These are phyloP conservation scores for Flaveria ramosissima DNA, from an alignment of 129 eudicot genomes.

Conservation along the genomic window DNA sequence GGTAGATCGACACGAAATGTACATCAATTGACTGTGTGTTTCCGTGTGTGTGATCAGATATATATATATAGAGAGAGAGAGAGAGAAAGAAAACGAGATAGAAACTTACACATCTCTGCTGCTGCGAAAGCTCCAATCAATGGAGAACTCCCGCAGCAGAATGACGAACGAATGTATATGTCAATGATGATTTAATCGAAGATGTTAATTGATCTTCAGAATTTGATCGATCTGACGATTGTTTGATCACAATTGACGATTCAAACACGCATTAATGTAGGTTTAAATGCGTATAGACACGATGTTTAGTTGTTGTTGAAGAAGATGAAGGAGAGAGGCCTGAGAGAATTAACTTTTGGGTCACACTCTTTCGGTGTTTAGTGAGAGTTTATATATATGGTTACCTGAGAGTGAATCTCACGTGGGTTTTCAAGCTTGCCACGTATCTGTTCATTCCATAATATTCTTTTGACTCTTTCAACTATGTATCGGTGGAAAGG, in stretches of 20 bases:
- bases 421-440: constrained; percentile 45
- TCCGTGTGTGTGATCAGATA: not conserved
- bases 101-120: constrained; percentile 21
- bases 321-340: not conserved
- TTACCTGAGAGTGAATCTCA: constrained; percentile 43
- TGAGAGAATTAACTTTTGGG: constrained; percentile 15
- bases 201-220: not conserved
- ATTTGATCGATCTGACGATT: constrained; percentile 23
- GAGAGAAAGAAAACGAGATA: constrained; percentile 15
- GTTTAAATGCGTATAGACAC: not conserved
- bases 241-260: constrained; percentile 23
- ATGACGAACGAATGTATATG: constrained; percentile 34
- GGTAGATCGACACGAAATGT: not conserved
- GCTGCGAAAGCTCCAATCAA: constrained; percentile 47
- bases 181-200: constrained; percentile 21
- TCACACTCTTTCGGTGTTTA: constrained; percentile 44
- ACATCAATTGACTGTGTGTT: constrained; percentile 15
- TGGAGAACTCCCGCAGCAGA: constrained; percentile 46
- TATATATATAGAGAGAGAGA: not conserved
- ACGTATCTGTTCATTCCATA: constrained; percentile 19
- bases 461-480: not conserved
- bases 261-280: constrained; percentile 22
- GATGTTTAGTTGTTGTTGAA: not conserved
- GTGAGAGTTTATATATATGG: constrained; percentile 36
- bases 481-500: too few relatives aligned